These are phyloP conservation scores for Trichoderma virens DNA, from an alignment of 495 filamentous ascomycete genomes.

Conservation along the genomic window DNA sequence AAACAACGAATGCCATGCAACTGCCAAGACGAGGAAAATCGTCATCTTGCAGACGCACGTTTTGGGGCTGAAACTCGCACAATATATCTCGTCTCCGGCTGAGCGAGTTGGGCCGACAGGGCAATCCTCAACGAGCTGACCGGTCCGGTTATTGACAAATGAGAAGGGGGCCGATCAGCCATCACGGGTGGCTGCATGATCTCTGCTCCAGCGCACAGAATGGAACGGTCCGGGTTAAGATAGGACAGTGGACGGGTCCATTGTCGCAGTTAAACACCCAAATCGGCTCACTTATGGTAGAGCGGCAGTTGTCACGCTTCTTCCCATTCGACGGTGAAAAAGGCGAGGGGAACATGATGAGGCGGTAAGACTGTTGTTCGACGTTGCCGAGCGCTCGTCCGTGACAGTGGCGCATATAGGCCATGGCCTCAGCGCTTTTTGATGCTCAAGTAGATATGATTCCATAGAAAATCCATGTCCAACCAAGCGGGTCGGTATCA, in stretches of 20 bases:
- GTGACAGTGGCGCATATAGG: background rate
- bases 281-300: background rate
- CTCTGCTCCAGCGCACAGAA: constrained; percentile 3
- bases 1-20: background rate
- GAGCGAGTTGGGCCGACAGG: background rate
- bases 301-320: background rate
- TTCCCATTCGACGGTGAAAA: background rate
- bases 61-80: background rate
- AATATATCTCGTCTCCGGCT: no score
- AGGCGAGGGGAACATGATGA: background rate
- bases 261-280: background rate
- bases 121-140: background rate
- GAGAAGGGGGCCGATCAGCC: background rate
- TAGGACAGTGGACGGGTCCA: background rate
- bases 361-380: background rate
- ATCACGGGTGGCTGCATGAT: constrained; percentile 5
- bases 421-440: background rate
- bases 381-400: background rate
- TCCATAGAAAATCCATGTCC: background rate
- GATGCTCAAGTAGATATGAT: background rate
- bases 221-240: background rate
- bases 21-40: background rate
- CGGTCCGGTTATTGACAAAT: constrained; percentile 4
- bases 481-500: background rate
- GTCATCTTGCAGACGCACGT: constrained; percentile 2